Evolutionary conservation across 768 basidiomycete genomes (phyloP).

Genomic region (Tylopilus rubrobrunneus): DNA sequence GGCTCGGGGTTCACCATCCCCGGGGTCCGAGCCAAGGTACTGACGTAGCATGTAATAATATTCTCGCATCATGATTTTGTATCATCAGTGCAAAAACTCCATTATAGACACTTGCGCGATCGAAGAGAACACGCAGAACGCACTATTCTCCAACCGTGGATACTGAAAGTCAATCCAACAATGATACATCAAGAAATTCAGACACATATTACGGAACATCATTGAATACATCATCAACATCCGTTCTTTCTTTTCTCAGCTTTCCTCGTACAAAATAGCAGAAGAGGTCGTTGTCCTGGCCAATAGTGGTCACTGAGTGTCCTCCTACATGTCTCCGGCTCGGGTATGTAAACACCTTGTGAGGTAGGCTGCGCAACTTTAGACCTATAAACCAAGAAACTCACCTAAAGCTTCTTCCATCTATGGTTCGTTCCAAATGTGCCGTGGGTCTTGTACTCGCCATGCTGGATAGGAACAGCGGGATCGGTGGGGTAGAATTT

Average conservation of each 20-base stretch:
- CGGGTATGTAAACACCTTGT: not conserved
- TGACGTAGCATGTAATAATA: no score
- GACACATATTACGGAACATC: not conserved
- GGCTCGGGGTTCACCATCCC: no score
- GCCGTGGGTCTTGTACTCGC: not conserved
- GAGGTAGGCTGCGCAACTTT: not conserved
- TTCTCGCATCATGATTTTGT: no score
- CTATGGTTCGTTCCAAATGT: not conserved
- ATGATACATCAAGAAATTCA: not conserved
- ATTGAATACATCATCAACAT: not conserved
- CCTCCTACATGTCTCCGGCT: not conserved
- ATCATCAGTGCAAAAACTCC: no score
- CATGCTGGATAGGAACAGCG: not conserved
- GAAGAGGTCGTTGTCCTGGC: not conserved
- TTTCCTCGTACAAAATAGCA: not conserved
- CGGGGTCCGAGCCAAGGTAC: no score
- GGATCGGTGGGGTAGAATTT: not conserved
- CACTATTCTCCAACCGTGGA: not conserved
- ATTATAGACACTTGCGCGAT: no score
- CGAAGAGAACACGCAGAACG: no score
- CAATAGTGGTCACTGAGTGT: not conserved
- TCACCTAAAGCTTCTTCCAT: slow-evolving; percentile 4
- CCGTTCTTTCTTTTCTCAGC: not conserved
- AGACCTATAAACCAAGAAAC: not conserved
- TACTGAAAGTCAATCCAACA: not conserved